phyloP scores from a whole-genome alignment of 257 asterid genomes.

The Plantago major region DNA sequence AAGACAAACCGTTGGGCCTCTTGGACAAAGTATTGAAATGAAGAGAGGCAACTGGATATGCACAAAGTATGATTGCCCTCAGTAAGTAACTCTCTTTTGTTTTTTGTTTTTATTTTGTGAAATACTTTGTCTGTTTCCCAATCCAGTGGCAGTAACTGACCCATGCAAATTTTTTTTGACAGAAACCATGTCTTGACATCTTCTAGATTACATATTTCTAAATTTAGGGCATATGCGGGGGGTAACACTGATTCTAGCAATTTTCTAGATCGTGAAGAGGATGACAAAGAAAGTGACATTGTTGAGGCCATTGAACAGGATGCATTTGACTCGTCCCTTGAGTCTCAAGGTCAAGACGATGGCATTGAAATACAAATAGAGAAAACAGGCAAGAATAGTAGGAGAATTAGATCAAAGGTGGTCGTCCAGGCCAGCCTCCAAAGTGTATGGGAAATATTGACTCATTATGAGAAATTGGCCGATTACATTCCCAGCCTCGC shows the following conservation, averaged over 20 bases:
- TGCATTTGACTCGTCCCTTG: slow-evolving; percentile 19
- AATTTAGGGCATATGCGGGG: slow-evolving; percentile 31
- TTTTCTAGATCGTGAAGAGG: slow-evolving; percentile 20
- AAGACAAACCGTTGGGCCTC: slow-evolving; percentile 39
- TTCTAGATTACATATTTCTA: too few relatives aligned
- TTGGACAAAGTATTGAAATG: slow-evolving; percentile 68
- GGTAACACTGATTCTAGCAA: slow-evolving; percentile 18
- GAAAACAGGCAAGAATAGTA: slow-evolving; percentile 47
- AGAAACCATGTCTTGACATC: too few relatives aligned
- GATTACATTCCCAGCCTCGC: slow-evolving; percentile 84
- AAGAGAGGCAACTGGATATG: slow-evolving; percentile 89
- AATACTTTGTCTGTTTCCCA: too few relatives aligned
- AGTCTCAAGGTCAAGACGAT: slow-evolving; percentile 28
- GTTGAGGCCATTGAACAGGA: slow-evolving; percentile 24
- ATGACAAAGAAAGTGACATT: slow-evolving; percentile 10
- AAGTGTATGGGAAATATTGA: slow-evolving; percentile 58
- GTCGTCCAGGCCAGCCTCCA: slow-evolving; percentile 57
- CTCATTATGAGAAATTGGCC: slow-evolving; percentile 77
- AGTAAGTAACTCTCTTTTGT: too few relatives aligned
- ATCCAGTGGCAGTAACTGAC: too few relatives aligned
- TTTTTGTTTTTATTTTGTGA: too few relatives aligned
- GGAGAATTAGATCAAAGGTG: slow-evolving; percentile 60
- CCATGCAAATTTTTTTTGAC: too few relatives aligned
- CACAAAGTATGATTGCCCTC: too few relatives aligned
- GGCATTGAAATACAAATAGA: slow-evolving; percentile 48